Conservation (phyloP, 192 early-diverging fungal genomes). For the Phlyctochytrium planicorne region DNA sequence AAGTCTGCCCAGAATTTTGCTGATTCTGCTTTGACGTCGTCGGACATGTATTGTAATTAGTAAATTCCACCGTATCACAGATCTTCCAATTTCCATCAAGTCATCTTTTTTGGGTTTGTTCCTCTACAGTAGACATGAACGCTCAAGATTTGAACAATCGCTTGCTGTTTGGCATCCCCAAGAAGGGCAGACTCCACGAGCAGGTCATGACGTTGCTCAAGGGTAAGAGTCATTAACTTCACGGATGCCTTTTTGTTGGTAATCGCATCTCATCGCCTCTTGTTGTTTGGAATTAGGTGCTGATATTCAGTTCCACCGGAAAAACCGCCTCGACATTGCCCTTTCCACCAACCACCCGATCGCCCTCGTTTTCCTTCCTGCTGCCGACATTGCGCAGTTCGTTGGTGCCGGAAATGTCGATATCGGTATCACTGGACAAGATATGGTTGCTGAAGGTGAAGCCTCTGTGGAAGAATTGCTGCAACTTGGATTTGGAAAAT, state of each 20-base stretch:
- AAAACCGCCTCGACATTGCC: constrained; percentile 95
- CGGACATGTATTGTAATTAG: too few species aligned
- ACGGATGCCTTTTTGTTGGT: not conserved
- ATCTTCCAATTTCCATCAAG: too few species aligned
- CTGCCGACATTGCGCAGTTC: constrained; percentile 94
- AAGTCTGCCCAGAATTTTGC: not conserved
- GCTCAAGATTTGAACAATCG: constrained; percentile 41
- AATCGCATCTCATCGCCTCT: not conserved
- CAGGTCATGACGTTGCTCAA: constrained; percentile 77
- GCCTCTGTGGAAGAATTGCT: constrained; percentile 65
- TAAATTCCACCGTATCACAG: too few species aligned
- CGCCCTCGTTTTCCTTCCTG: constrained; percentile 92
- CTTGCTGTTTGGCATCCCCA: constrained; percentile 93
- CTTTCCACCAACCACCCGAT: constrained; percentile 90
- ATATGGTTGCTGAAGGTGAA: constrained; percentile 87
- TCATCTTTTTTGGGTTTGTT: too few species aligned
- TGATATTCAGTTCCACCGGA: constrained; percentile 95
- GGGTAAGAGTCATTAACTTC: constrained; percentile 34
- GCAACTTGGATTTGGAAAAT: constrained; percentile 84
- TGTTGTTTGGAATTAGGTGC: too few species aligned
- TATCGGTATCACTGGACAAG: constrained; percentile 94
- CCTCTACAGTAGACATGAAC: too few species aligned
- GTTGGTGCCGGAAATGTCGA: constrained; percentile 95
- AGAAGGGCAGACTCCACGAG: constrained; percentile 96
- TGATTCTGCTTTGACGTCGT: not conserved